Base-by-base conservation (phyloP, 1,284 basidiomycete species). In the Leccinum proximum region DNA sequence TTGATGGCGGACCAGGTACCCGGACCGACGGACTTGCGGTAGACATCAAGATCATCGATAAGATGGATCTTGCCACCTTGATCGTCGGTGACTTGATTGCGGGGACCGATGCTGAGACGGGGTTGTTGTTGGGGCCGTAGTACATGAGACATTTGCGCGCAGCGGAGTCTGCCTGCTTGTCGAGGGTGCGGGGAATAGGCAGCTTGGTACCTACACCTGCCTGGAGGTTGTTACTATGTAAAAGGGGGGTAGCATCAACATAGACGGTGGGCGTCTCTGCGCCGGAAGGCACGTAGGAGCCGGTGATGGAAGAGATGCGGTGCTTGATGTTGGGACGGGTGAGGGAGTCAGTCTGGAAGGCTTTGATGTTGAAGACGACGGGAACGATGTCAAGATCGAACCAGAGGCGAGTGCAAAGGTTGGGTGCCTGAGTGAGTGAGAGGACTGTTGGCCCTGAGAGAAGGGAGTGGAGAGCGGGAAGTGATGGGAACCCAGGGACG, bases 141-240 rank as follows among this genome's bases (percentile, higher is more conserved):
- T 90, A 87, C 88, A 91, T 88, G 73, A 93, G 78, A 71, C 85
- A 87, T 74, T 93, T 93, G 71, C 91, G 88, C 45, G 89, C 91
- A 5, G 91, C 91, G 22, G 89, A 91, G 71, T 93, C 91, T 45
- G 91, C 89, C 76, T 92, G 91, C 73, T 93, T 91, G 68, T 93
- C 91, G 13, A 92, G 78, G 8, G 88, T 91, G 66, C 91, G 87
- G 5, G 84, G 83, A 63, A 92, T 89, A 33, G 90, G 89, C 37
- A 92, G 79, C 66, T 82, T 85, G 53, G 81, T 84, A 42, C 81
- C 76, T 30, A 86, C 80, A 45, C 80, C 80, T 2, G 79, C 69
- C 50, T 84, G 77, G 61, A 87, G 77, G 50, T 7, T 63, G 65
- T 73, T 70, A 26, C 78, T 72, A 57, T 79, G 78, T 35, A 77